These are phyloP conservation scores for Erythrobasidium hasegawianum DNA, from an alignment of 1,284 basidiomycete species.

Conservation along the genomic window DNA sequence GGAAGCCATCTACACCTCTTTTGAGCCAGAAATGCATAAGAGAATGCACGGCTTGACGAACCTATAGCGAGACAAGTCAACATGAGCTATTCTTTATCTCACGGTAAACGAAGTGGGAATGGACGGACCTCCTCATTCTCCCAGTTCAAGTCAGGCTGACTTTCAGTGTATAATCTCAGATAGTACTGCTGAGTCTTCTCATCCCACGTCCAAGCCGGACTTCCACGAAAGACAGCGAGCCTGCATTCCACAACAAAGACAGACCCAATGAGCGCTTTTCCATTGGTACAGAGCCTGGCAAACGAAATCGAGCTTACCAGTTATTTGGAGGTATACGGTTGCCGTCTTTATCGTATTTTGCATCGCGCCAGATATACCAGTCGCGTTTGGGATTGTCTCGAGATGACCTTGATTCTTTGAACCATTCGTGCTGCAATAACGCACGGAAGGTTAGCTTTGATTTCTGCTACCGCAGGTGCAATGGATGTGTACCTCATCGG, in stretches of 20 bases:
- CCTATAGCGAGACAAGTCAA: neutral
- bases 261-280: too few species aligned
- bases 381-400: conserved; percentile 62
- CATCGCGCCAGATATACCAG: conserved; percentile 72
- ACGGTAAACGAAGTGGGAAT: too few species aligned
- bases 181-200: conserved; percentile 67
- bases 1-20: conserved; percentile 69
- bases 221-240: conserved; percentile 51
- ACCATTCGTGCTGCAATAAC: conserved; percentile 67
- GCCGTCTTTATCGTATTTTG: conserved; percentile 55
- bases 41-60: conserved; percentile 50
- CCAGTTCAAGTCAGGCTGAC: conserved; percentile 79
- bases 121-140: conserved; percentile 55
- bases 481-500: neutral
- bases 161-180: conserved; percentile 64
- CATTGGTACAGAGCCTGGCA: too few species aligned
- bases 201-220: conserved; percentile 69
- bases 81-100: neutral
- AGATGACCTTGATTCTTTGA: conserved; percentile 61
- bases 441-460: too few species aligned
- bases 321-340: conserved; percentile 59
- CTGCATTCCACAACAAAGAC: too few species aligned
- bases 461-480: too few species aligned
- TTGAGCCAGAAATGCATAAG: conserved; percentile 71
- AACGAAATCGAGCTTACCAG: too few species aligned